Conservation (phyloP, 495 filamentous ascomycete species). For the Ascodesmis nigricans region DNA sequence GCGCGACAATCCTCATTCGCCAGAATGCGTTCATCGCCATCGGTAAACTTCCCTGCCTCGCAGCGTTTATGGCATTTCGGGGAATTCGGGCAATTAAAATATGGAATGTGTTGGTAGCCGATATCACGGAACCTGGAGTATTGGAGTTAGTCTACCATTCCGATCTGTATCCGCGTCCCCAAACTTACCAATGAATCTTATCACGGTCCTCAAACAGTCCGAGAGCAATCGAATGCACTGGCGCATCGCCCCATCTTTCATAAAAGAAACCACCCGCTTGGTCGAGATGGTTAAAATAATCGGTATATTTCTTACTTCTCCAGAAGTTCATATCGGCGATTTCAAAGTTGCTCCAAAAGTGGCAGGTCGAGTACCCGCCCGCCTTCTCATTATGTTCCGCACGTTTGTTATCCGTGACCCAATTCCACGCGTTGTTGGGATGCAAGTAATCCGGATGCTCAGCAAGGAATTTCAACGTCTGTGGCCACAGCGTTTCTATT, state of each 20-base stretch:
- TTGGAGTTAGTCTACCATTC: neutral
- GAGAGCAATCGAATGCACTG: conserved; percentile 88
- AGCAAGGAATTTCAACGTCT: conserved; percentile 70
- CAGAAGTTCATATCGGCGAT: conserved; percentile 92
- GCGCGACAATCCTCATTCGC: conserved; percentile 85
- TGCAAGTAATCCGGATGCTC: conserved; percentile 64
- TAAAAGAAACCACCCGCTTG: conserved; percentile 95
- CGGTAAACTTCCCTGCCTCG: conserved; percentile 60
- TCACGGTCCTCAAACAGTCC: conserved; percentile 76
- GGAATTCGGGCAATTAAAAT: conserved; percentile 94
- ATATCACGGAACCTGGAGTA: conserved; percentile 84
- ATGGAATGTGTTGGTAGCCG: conserved; percentile 95
- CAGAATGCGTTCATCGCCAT: conserved; percentile 45
- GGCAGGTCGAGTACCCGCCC: conserved; percentile 93
- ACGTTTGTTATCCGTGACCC: conserved; percentile 60
- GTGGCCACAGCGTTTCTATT: conserved; percentile 83
- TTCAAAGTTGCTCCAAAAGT: conserved; percentile 99
- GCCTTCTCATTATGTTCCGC: conserved; percentile 60
- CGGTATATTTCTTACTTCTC: conserved; percentile 73
- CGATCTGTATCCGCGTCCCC: neutral
- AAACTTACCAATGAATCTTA: conserved; percentile 80
- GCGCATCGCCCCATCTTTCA: conserved; percentile 95
- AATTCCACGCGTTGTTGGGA: conserved; percentile 63
- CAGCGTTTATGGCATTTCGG: conserved; percentile 80
- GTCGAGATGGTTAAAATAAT: conserved; percentile 92